phyloP scores from a whole-genome alignment of 2,329 filamentous ascomycete species.

The Fusarium oxysporum region DNA sequence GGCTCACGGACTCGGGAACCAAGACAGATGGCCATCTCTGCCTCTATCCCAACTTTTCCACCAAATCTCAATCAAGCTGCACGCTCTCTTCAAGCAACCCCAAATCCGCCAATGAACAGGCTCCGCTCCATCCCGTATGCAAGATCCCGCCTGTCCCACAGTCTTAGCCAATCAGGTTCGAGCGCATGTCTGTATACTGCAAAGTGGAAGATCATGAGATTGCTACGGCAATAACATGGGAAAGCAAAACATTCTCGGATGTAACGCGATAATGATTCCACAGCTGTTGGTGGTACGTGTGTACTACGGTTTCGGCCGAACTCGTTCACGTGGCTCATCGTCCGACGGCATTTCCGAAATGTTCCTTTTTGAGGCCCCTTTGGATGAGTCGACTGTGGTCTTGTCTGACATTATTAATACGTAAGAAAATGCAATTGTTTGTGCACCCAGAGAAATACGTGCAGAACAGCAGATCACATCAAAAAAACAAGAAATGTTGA shows the following conservation, averaged over 20 bases:
- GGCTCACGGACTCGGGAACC: background rate
- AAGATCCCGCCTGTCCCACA: constrained; percentile 15
- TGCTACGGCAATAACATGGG: constrained; percentile 20
- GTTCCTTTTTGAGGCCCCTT: background rate
- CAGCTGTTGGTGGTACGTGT: background rate
- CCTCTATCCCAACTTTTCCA: background rate
- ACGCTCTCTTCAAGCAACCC: background rate
- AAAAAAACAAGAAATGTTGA: background rate
- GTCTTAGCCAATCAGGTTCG: background rate
- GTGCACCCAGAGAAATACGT: background rate
- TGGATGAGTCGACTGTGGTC: constrained; percentile 25
- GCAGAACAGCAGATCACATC: constrained; percentile 3
- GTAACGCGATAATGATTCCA: constrained; percentile 9
- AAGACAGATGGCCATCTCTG: background rate
- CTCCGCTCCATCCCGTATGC: constrained; percentile 19
- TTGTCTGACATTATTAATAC: constrained; percentile 5
- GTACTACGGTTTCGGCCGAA: constrained; percentile 18
- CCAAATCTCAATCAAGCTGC: background rate
- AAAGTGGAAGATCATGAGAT: constrained; percentile 21
- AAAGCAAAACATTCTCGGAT: background rate
- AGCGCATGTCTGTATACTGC: constrained; percentile 11
- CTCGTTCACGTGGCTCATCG: constrained; percentile 32
- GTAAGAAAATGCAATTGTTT: constrained; percentile 7
- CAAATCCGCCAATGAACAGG: background rate
- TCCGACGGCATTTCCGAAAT: constrained; percentile 16